phyloP scores from a whole-genome alignment of 305 asterid genomes.

The Solanum aculeatissimum region DNA sequence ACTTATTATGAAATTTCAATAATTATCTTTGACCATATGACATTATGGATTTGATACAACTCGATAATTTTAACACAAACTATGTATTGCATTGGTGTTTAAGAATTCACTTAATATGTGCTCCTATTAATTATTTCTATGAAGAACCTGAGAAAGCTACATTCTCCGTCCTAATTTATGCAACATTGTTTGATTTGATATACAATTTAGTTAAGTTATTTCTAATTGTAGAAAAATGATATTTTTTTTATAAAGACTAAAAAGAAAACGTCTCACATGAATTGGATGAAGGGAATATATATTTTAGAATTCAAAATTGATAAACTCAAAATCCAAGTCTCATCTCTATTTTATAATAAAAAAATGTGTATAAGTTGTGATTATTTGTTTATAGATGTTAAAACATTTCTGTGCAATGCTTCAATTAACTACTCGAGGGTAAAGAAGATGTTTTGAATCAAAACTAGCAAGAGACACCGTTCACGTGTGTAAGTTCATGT shows the following conservation, averaged over 20 bases:
- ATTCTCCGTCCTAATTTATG: neutral
- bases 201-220: neutral
- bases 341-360: neutral
- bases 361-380: neutral
- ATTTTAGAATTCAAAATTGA: too few species aligned
- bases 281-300: too few species aligned
- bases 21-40: too few species aligned
- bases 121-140: neutral
- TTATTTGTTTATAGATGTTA: neutral
- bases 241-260: neutral
- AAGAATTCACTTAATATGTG: neutral
- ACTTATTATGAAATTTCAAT: neutral
- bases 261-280: too few species aligned
- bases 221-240: neutral
- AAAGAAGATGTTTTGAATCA: neutral
- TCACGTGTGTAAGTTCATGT: conserved; percentile 1
- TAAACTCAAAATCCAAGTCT: too few species aligned
- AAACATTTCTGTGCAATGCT: neutral
- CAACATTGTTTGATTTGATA: too few species aligned
- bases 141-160: neutral
- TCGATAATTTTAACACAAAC: neutral
- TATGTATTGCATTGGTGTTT: neutral
- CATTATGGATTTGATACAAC: neutral
- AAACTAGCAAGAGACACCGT: neutral
- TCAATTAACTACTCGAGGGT: neutral